phyloP scores from a whole-genome alignment of 306 rosid species.

The Prunus kanzakura region DNA sequence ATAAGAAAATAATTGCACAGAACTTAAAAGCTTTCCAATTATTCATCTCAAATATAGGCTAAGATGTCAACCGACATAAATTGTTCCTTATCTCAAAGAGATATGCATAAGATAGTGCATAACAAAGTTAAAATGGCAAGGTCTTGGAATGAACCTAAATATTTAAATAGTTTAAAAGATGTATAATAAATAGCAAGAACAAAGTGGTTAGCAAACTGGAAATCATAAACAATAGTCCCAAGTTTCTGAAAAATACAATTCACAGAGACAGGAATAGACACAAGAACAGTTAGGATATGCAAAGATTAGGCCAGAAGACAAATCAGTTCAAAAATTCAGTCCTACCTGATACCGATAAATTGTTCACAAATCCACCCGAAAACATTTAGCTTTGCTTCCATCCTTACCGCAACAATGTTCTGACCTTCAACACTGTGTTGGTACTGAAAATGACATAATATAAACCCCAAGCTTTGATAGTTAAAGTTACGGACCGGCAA shows the following conservation, averaged over 20 bases:
- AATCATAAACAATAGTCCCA: not conserved
- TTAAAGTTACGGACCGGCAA: slow-evolving; percentile 2
- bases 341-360: slow-evolving; percentile 95
- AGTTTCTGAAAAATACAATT: not conserved
- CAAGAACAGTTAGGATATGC: not conserved
- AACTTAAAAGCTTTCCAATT: no score
- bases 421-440: slow-evolving; percentile 88
- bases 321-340: slow-evolving; percentile 19
- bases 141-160: not conserved
- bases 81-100: no score
- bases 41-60: no score
- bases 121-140: not conserved
- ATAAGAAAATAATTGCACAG: no score
- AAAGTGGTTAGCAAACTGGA: no score
- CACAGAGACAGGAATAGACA: slow-evolving; percentile 4
- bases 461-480: not conserved
- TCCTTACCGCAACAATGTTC: slow-evolving; percentile 89
- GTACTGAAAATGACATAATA: slow-evolving; percentile 45
- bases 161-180: not conserved
- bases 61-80: no score
- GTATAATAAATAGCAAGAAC: not conserved
- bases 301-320: slow-evolving; percentile 12
- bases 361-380: slow-evolving; percentile 93
- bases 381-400: slow-evolving; percentile 89
- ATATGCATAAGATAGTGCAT: no score